Percentiles rank a stretch among this genome's conserved stretches.
These are phyloP conservation scores for Pyrrhoderma noxium DNA, from an alignment of 1,284 basidiomycete species.

Conservation along the genomic window DNA sequence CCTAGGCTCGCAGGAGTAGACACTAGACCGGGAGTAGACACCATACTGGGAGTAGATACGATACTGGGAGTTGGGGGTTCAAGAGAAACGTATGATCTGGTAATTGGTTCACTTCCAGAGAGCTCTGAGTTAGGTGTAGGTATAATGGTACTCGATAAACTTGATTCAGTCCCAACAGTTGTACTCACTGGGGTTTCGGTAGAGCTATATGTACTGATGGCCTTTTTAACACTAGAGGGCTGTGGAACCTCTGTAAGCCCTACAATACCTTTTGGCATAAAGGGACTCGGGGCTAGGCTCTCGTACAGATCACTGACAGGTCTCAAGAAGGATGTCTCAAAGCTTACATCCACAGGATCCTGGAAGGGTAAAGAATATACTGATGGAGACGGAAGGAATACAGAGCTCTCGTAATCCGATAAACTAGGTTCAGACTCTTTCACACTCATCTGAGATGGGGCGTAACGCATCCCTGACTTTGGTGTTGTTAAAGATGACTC, in stretches of 20 bases:
- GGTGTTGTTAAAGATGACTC: constrained; percentile 12
- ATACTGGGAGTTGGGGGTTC: constrained; percentile 33
- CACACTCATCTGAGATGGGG: constrained; percentile 15
- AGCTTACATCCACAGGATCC: constrained; percentile 53
- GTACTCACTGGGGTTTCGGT: constrained; percentile 14
- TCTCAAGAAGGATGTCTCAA: constrained; percentile 43
- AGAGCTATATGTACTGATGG: constrained; percentile 2
- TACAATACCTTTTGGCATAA: constrained; percentile 8
- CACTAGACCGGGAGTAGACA: constrained; percentile 24
- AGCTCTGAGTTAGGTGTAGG: too few species aligned
- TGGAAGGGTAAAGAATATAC: constrained; percentile 47
- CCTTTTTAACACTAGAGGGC: neutral
- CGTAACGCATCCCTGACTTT: constrained; percentile 13
- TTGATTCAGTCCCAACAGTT: constrained; percentile 3
- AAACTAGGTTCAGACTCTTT: constrained; percentile 30
- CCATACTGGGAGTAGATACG: constrained; percentile 24
- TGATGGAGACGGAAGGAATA: constrained; percentile 60
- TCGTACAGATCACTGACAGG: constrained; percentile 21
- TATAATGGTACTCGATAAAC: neutral
- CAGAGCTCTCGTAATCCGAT: constrained; percentile 63
- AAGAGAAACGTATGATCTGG: constrained; percentile 22
- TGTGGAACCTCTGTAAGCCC: neutral
- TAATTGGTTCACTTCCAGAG: neutral
- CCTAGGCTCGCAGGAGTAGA: neutral
- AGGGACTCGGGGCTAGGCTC: constrained; percentile 11